Evolutionary conservation across 108 stramenopile genomes (phyloP), one percentile per base, ranked within the genome.

Genomic region (Aurantiochytrium sp.): DNA sequence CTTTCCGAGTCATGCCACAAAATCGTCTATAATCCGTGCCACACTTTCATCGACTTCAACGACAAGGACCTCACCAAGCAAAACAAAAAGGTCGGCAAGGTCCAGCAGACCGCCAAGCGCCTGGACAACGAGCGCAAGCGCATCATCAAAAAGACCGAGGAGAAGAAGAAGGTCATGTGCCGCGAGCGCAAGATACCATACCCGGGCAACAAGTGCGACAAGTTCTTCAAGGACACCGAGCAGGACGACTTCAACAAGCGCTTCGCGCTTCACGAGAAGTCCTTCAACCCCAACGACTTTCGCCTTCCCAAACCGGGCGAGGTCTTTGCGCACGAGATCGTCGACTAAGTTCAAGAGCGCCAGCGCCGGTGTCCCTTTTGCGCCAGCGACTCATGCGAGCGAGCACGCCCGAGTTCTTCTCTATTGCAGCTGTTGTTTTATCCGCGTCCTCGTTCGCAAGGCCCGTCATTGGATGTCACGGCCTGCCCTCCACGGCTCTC

Each of bases 11-110:
- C 42, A 21, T 81, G 73, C 3, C 36, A 81, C 73, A 81, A 81
- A 24, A 81, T 81, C 45, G 73, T 81, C 0, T 81, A 81, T 24
- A 81, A 81, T 81, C 73, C 73, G 73, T 81, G 73, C 73, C 73
- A 81, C 45, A 48, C 39, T 17, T 81, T 81, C 1, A 81, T 81
- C 30, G 73, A 81, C 73, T 81, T 81, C 32, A 81, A 81, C 45
- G 73, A 81, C 45, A 81, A 81, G 73, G 45, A 81, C 45, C 73
- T 81, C 2, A 81, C 45, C 36, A 81, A 81, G 45, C 45, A 41
- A 17, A 81, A 81, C 73, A 41, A 48, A 41, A 81, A 81, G 73
- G 73, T 81, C 8, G 73, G 73, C 30, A 81, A 81, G 45, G 73
- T 81, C 10, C 73, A 81, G 45, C 42, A 41, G 42, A 81, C 73